Evolutionary conservation across 1,284 basidiomycete genomes (phyloP).

Genomic region (Macrocystidia cucumis): DNA sequence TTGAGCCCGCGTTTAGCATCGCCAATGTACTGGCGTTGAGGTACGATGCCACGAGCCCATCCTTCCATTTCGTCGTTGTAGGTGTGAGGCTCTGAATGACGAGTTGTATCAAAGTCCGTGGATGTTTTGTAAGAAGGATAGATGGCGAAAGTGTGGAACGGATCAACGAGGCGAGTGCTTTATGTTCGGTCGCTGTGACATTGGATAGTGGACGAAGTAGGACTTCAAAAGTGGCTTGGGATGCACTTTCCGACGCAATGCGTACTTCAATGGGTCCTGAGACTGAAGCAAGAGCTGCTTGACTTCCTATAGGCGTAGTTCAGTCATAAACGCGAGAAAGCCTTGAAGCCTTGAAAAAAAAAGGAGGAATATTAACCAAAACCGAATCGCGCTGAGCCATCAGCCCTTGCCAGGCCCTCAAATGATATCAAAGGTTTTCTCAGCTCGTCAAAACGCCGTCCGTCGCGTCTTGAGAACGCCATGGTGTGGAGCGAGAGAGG

Average conservation of each 20-base stretch:
- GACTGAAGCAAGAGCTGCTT: conserved; percentile 59
- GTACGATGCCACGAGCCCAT: conserved; percentile 40
- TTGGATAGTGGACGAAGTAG: conserved; percentile 57
- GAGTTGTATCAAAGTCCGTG: conserved; percentile 64
- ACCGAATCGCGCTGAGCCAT: conserved; percentile 59
- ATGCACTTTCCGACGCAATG: conserved; percentile 54
- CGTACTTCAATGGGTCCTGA: conserved; percentile 75
- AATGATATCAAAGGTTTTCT: conserved; percentile 21
- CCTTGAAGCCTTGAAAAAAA: neutral
- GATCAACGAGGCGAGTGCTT: conserved; percentile 43
- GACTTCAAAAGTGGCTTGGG: conserved; percentile 68
- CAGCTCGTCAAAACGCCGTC: conserved; percentile 11
- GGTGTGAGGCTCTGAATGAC: conserved; percentile 52
- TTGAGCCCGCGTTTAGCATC: conserved; percentile 55
- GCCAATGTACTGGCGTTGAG: conserved; percentile 65
- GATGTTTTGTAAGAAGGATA: conserved; percentile 53
- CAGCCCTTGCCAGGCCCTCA: conserved; percentile 48
- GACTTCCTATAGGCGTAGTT: conserved; percentile 5
- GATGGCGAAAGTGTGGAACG: conserved; percentile 49
- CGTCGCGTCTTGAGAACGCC: conserved; percentile 11
- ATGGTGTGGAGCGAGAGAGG: too few relatives aligned
- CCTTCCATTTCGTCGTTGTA: conserved; percentile 11
- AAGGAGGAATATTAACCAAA: conserved; percentile 36
- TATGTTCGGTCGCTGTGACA: conserved; percentile 60
- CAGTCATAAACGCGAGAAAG: neutral